Evolutionary conservation across 2,329 filamentous ascomycete genomes (phyloP).

Genomic region (Trichocomaceae sp.): DNA sequence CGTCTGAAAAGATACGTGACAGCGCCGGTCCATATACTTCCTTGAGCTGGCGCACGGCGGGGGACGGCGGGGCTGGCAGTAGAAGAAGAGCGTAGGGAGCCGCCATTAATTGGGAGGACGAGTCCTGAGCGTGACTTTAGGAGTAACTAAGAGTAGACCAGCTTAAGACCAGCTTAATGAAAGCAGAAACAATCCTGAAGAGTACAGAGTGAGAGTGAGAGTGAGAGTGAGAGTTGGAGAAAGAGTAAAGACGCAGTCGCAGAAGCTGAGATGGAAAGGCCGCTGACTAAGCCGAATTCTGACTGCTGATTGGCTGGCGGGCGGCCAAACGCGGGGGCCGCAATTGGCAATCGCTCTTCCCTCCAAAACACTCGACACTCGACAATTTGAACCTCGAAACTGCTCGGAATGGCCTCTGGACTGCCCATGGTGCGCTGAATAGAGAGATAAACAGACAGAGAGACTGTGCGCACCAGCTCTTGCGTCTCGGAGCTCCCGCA

Average conservation of each 20-base stretch:
- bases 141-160: too few relatives aligned
- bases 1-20: conserved; percentile 46
- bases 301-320: conserved; percentile 6
- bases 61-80: conserved; percentile 55
- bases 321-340: conserved; percentile 3
- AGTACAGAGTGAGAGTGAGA: too few relatives aligned
- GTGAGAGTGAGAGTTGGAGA: too few relatives aligned
- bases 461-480: conserved; percentile 36
- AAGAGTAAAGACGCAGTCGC: too few relatives aligned
- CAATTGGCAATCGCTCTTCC: neutral
- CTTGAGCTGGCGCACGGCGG: conserved; percentile 46
- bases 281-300: neutral
- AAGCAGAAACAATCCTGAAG: neutral
- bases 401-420: neutral
- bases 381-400: neutral
- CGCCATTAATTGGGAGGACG: conserved; percentile 2
- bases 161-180: neutral
- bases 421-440: conserved; percentile 25
- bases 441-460: too few relatives aligned
- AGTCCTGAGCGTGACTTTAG: too few relatives aligned
- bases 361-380: neutral
- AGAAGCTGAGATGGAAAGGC: neutral
- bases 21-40: conserved; percentile 57
- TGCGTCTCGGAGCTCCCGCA: conserved; percentile 43
- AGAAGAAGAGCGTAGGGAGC: conserved; percentile 48